Conservation (phyloP, 2,329 filamentous ascomycete genomes). For the Phialocephala subalpina region DNA sequence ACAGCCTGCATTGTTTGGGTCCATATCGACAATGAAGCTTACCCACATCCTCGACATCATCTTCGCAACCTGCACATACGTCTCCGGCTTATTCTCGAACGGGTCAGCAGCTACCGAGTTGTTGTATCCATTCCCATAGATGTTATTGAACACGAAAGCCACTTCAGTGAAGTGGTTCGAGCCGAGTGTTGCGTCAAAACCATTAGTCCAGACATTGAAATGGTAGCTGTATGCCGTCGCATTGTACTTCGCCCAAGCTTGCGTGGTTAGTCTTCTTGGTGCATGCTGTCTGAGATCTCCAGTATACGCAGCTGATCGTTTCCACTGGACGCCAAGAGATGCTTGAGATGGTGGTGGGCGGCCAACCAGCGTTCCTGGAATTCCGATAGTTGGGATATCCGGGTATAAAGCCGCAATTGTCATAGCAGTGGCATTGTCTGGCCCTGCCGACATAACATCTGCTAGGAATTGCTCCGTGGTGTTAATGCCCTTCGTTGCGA, state of each 20-base stretch:
- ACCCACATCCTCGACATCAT: constrained; percentile 38
- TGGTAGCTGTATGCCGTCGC: constrained; percentile 65
- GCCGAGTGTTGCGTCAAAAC: constrained; percentile 51
- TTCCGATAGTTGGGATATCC: constrained; percentile 55
- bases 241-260: constrained; percentile 57
- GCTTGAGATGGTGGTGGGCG: constrained; percentile 23
- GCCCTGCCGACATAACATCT: constrained; percentile 15
- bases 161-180: constrained; percentile 61
- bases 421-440: constrained; percentile 43
- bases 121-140: constrained; percentile 38
- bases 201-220: constrained; percentile 63
- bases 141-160: constrained; percentile 47
- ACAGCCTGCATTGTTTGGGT: constrained; percentile 37
- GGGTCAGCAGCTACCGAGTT: constrained; percentile 28
- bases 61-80: constrained; percentile 26
- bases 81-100: constrained; percentile 31
- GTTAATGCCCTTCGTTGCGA: constrained; percentile 61
- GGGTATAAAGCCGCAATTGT: constrained; percentile 57
- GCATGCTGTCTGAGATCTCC: constrained; percentile 66
- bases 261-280: constrained; percentile 59
- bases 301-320: constrained; percentile 60
- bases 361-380: constrained; percentile 48
- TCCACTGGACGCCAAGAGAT: constrained; percentile 54
- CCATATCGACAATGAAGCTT: constrained; percentile 32
- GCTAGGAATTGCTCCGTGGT: constrained; percentile 57